A percentile compares a stretch with the other conserved stretches of the same genome.
phyloP scores from a whole-genome alignment of 2,329 filamentous ascomycete species.

The Arthrobotrys megalospora region DNA sequence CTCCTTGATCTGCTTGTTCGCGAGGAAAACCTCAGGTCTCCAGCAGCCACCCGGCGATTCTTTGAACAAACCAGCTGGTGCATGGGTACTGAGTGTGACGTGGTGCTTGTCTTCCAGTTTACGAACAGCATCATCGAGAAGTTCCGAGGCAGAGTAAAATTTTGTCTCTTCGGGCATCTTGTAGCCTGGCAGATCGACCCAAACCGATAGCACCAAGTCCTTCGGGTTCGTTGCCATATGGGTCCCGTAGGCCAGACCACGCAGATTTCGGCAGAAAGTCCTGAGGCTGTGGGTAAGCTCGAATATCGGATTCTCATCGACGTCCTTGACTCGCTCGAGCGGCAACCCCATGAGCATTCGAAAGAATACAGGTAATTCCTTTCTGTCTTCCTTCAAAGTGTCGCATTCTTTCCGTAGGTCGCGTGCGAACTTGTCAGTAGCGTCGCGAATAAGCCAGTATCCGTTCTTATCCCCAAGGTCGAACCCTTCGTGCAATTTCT shows the following conservation, averaged over 20 bases:
- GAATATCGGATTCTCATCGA: constrained; percentile 49
- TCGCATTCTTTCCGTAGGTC: constrained; percentile 55
- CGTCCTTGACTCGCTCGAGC: constrained; percentile 49
- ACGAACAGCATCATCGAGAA: constrained; percentile 50
- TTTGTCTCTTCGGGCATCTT: constrained; percentile 49
- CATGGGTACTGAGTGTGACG: constrained; percentile 56
- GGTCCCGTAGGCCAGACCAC: constrained; percentile 57
- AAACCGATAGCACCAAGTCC: constrained; percentile 53
- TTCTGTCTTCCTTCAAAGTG: constrained; percentile 43
- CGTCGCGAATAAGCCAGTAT: constrained; percentile 49
- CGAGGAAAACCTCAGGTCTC: constrained; percentile 47
- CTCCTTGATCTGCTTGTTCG: constrained; percentile 48
- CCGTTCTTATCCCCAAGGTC: constrained; percentile 51
- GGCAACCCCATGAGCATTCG: constrained; percentile 46
- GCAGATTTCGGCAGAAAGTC: constrained; percentile 52
- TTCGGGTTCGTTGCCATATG: constrained; percentile 47
- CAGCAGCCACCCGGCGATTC: constrained; percentile 57
- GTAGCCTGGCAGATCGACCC: constrained; percentile 55
- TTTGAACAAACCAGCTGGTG: constrained; percentile 51
- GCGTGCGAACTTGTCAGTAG: constrained; percentile 54
- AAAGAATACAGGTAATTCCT: constrained; percentile 54
- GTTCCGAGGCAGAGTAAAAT: constrained; percentile 36
- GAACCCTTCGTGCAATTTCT: constrained; percentile 58
- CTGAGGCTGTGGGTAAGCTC: constrained; percentile 55
- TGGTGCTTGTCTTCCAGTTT: constrained; percentile 57